phyloP scores from a whole-genome alignment of 768 basidiomycete genomes.

The Leccinellum rugosiceps region DNA sequence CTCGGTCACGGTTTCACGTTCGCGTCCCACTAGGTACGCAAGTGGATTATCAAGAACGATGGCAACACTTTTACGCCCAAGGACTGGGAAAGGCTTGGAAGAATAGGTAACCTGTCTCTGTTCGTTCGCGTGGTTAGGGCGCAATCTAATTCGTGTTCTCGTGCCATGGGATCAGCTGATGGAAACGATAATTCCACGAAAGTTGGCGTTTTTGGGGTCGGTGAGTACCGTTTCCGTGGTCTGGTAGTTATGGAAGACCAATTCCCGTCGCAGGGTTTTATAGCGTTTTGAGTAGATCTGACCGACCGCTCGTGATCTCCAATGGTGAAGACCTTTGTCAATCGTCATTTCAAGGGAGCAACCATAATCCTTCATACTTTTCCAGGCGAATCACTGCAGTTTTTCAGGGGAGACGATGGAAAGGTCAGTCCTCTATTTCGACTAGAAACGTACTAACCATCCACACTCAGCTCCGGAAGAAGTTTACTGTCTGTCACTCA shows the following conservation, averaged over 20 bases:
- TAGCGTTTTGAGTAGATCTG: slow-evolving; percentile 16
- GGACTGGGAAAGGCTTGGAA: slow-evolving; percentile 15
- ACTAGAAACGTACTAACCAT: background rate
- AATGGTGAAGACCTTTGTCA: background rate
- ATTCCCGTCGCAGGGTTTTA: slow-evolving; percentile 12
- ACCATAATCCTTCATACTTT: background rate
- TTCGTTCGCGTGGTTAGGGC: background rate
- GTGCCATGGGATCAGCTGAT: background rate
- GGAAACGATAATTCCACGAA: slow-evolving; percentile 13
- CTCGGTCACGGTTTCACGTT: background rate
- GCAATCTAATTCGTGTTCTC: background rate
- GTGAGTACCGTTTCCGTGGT: background rate
- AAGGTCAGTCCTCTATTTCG: background rate
- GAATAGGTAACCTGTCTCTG: slow-evolving; percentile 8
- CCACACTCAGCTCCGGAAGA: slow-evolving; percentile 5
- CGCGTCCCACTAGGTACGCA: slow-evolving; percentile 1
- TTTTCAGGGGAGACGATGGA: slow-evolving; percentile 5
- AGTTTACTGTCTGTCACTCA: background rate
- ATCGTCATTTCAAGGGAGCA: background rate
- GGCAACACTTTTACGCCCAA: background rate
- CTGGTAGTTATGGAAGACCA: background rate
- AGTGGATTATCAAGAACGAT: slow-evolving; percentile 15
- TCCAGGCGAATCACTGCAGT: slow-evolving; percentile 14
- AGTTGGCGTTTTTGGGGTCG: slow-evolving; percentile 18
- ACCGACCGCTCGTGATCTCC: slow-evolving; percentile 13